Evolutionary conservation across 2,329 filamentous ascomycete genomes (phyloP).

Genomic region (Didymella arachidicola): DNA sequence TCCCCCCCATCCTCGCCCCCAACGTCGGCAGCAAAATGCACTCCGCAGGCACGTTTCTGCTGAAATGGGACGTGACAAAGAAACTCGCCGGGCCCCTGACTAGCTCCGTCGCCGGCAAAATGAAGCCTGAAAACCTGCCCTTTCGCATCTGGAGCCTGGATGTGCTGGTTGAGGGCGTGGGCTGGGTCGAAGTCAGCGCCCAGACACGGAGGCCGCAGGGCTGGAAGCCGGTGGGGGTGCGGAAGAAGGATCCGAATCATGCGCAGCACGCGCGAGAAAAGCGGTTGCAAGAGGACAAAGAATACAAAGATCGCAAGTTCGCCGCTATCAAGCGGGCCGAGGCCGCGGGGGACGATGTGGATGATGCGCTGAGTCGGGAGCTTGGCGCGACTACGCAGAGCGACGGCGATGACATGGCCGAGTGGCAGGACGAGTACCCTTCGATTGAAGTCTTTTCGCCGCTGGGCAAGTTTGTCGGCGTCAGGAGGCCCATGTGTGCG

Average conservation of each 20-base stretch:
- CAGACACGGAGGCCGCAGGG: slow-evolving; percentile 69
- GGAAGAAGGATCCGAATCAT: slow-evolving; percentile 55
- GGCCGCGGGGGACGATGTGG: slow-evolving; percentile 26
- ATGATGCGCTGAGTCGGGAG: slow-evolving; percentile 46
- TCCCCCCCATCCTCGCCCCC: slow-evolving; percentile 66
- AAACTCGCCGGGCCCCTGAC: slow-evolving; percentile 77
- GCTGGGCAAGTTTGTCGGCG: slow-evolving; percentile 78
- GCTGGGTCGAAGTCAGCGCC: slow-evolving; percentile 88
- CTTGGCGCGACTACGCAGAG: slow-evolving; percentile 2
- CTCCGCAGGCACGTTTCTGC: slow-evolving; percentile 73
- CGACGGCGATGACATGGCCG: slow-evolving; percentile 25
- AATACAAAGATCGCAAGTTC: slow-evolving; percentile 31
- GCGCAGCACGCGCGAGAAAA: slow-evolving; percentile 26
- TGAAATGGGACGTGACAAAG: slow-evolving; percentile 85
- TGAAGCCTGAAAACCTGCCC: slow-evolving; percentile 73
- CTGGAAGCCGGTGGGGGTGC: slow-evolving; percentile 53
- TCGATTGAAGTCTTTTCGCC: slow-evolving; percentile 86
- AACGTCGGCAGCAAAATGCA: slow-evolving; percentile 47
- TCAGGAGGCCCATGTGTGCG: slow-evolving; percentile 73
- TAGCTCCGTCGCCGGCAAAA: slow-evolving; percentile 65
- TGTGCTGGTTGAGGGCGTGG: slow-evolving; percentile 88
- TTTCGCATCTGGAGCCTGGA: slow-evolving; percentile 83
- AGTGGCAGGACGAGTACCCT: slow-evolving; percentile 60
- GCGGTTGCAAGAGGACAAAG: slow-evolving; percentile 17
- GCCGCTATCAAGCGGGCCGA: slow-evolving; percentile 22